Conservation (phyloP, 1,284 basidiomycete genomes). For the Ustilago loliicola region DNA sequence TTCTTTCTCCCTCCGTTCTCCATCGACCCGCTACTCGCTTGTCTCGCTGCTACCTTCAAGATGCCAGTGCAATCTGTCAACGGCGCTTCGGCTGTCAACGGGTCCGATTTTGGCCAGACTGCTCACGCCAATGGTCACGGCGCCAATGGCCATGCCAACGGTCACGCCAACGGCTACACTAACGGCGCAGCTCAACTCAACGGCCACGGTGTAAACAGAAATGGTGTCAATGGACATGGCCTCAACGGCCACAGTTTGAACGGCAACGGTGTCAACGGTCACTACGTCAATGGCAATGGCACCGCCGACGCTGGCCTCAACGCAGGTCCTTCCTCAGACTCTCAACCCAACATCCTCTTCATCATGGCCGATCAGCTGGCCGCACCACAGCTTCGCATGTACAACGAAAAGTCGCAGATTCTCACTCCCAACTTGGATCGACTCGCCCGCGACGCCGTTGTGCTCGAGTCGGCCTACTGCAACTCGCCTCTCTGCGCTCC, state of each 20-base stretch:
- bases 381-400: slow-evolving; percentile 45
- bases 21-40: background rate
- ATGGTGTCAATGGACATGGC: slow-evolving; percentile 2
- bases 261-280: slow-evolving; percentile 11
- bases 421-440: slow-evolving; percentile 40
- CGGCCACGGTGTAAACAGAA: background rate
- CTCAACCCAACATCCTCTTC: slow-evolving; percentile 38
- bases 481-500: slow-evolving; percentile 46
- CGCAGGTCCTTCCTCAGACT: background rate
- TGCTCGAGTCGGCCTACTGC: slow-evolving; percentile 48
- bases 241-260: background rate
- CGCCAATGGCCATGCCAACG: slow-evolving; percentile 16
- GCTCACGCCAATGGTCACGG: slow-evolving; percentile 10
- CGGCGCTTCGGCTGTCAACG: slow-evolving; percentile 5
- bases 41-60: slow-evolving; percentile 1
- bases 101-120: slow-evolving; percentile 17
- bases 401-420: slow-evolving; percentile 43
- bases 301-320: background rate
- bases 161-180: background rate
- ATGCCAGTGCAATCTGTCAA: slow-evolving; percentile 28
- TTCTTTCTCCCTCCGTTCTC: background rate
- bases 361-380: slow-evolving; percentile 47
- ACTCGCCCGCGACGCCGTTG: slow-evolving; percentile 33
- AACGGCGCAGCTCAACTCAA: background rate
- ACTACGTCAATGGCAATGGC: slow-evolving; percentile 6